A percentile compares a stretch with the other conserved stretches of the same genome.
Evolutionary conservation across 345 rosid genomes (phyloP).

Genomic region (Gossypioides kirkii): DNA sequence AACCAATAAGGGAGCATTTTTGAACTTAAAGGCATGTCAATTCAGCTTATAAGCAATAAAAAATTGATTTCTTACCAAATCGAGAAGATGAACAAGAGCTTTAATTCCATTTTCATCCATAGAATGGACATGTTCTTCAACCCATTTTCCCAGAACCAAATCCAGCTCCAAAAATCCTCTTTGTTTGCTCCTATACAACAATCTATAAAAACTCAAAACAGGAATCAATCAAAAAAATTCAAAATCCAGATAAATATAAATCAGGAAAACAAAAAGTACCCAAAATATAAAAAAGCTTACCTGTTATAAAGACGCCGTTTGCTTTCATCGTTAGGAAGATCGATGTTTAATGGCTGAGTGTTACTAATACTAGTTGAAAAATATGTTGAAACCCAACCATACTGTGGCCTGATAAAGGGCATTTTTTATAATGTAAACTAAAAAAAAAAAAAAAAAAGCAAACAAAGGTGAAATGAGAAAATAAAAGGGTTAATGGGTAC

Average conservation of each 20-base stretch:
- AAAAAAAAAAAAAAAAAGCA: background rate
- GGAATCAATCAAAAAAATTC: background rate
- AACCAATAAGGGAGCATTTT: background rate
- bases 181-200: conserved; percentile 92
- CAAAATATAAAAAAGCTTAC: conserved; percentile 21
- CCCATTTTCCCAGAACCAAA: conserved; percentile 91
- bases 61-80: conserved; percentile 40
- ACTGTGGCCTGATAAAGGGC: conserved; percentile 34
- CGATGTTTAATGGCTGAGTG: conserved; percentile 35
- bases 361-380: conserved; percentile 29
- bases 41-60: background rate
- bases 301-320: conserved; percentile 73
- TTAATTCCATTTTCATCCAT: conserved; percentile 68
- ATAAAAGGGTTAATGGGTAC: conserved; percentile 8
- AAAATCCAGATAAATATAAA: background rate
- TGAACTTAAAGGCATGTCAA: background rate
- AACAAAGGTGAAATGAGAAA: background rate
- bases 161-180: conserved; percentile 93
- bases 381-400: conserved; percentile 35
- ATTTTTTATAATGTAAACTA: background rate
- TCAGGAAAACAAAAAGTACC: background rate
- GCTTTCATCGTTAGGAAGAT: conserved; percentile 68
- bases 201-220: conserved; percentile 27
- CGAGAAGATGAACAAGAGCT: conserved; percentile 75
- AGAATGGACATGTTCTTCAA: conserved; percentile 62